Evolutionary conservation across 306 rosid species (phyloP), one percentile per base, ranked within the genome.

Genomic region (Ormosia semicastrata): DNA sequence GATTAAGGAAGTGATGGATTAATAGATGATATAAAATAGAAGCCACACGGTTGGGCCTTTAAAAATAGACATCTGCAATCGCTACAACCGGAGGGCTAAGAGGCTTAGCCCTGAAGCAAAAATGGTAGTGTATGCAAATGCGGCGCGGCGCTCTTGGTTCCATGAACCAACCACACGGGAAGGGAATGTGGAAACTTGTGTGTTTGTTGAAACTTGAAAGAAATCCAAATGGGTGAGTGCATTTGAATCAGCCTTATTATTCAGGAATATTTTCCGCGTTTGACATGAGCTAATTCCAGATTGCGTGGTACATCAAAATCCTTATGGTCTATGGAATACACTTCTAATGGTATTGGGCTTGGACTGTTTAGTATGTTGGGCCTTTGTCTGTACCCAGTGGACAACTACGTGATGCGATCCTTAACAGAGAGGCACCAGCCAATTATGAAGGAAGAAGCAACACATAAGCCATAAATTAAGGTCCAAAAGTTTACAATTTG

Each of bases 31-130:
- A 69, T 15, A 62, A 17, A 52, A 81, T 76, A 37, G 15, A 67
- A 72, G 85, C 76, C 84, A 68, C 91, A 92, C 90, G 97, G 85
- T 87, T 90, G 82, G 66, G 57, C 18, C 65, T 40, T 49, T 52
- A 32, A n/a, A 82, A 64, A 29, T 2, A 7, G n/a, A 56, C 7
- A 57, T 18, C 8, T 6, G 39, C 60, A 29, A 79, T 66, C 34
- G 79, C 13, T 40, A 10, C 29, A 81, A 18, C 4, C 6, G 73
- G 84, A 85, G 73, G 52, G 29, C 3, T 3, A 69, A 36, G 66
- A 66, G 44, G 75, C 49, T 84, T 75, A 17, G 12, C 18, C 54
- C 15, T 17, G 6, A 85, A 80, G 88, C 63, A 80, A 80, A 79
- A 53, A n/a, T 44, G 29, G 8, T 17, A 15, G 64, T 65, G 77